Percentiles rank a stretch among this genome's conserved stretches.
Evolutionary conservation across 345 rosid genomes (phyloP).

Genomic region (Moringa oleifera): DNA sequence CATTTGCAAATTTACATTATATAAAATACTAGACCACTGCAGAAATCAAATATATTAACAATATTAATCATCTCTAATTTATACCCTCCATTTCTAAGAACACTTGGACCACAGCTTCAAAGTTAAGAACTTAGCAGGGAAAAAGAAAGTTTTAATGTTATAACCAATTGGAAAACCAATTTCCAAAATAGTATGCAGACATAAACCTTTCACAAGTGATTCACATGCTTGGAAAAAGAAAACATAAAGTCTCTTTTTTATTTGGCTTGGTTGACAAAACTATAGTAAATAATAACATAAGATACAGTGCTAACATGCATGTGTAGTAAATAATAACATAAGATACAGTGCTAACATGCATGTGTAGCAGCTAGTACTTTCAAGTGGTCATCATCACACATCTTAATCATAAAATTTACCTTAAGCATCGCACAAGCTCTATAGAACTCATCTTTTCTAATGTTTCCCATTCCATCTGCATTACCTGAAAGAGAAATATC

Average conservation of each 20-base stretch:
- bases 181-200: neutral
- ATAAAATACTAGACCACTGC: neutral
- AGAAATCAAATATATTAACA: too few relatives aligned
- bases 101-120: too few relatives aligned
- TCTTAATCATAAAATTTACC: slow-evolving; percentile 25
- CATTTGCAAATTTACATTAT: slow-evolving; percentile 9
- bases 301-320: neutral
- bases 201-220: neutral
- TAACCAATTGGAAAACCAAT: too few relatives aligned
- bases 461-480: slow-evolving; percentile 74
- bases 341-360: neutral
- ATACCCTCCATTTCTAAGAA: too few relatives aligned
- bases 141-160: too few relatives aligned
- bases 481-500: slow-evolving; percentile 39
- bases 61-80: too few relatives aligned
- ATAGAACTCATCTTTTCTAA: slow-evolving; percentile 57
- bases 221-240: neutral
- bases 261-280: neutral
- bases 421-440: slow-evolving; percentile 67
- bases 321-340: neutral
- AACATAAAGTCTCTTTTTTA: neutral
- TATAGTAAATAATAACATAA: neutral
- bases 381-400: neutral
- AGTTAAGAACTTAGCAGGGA: too few relatives aligned
- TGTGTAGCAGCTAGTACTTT: neutral